Conservation (phyloP, 2,329 filamentous ascomycete species). For the Talaromyces sp. region DNA sequence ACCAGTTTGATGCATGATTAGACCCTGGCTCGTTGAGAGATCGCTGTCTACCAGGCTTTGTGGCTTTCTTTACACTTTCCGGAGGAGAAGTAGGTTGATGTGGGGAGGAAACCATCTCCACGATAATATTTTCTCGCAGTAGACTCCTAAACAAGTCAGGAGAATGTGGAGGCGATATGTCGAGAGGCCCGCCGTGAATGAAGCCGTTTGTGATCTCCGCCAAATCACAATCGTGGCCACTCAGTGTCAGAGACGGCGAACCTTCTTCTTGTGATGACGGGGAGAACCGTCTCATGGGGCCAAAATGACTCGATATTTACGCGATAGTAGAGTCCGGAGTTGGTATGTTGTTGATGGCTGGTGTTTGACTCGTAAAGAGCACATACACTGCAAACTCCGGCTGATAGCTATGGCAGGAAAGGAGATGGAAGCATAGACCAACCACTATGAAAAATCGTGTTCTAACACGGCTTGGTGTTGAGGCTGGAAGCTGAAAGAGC, state of each 20-base stretch:
- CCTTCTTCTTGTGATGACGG: conserved; percentile 17
- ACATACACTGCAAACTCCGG: not conserved
- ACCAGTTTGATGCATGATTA: conserved; percentile 59
- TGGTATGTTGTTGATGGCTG: not conserved
- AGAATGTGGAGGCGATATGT: conserved; percentile 12
- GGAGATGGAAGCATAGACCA: not conserved
- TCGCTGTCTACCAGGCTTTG: not conserved
- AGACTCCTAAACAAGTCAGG: not conserved
- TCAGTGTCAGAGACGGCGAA: conserved; percentile 17
- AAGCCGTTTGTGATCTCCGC: conserved; percentile 19
- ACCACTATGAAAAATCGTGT: not conserved
- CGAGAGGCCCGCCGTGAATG: conserved; percentile 16
- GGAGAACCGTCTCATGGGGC: conserved; percentile 17
- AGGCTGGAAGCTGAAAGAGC: conserved; percentile 8
- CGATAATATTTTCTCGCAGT: not conserved
- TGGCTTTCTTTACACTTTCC: conserved; percentile 1
- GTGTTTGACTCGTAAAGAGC: not conserved
- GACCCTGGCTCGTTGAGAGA: conserved; percentile 9
- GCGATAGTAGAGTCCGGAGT: not conserved
- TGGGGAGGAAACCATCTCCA: conserved; percentile 11
- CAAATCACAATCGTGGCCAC: conserved; percentile 20
- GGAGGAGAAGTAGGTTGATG: not conserved
- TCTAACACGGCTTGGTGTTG: not conserved
- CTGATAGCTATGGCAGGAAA: not conserved
- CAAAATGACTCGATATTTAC: conserved; percentile 2